These are phyloP conservation scores for Mucor sp. DNA, from an alignment of 371 early-diverging fungal genomes.

Conservation along the genomic window DNA sequence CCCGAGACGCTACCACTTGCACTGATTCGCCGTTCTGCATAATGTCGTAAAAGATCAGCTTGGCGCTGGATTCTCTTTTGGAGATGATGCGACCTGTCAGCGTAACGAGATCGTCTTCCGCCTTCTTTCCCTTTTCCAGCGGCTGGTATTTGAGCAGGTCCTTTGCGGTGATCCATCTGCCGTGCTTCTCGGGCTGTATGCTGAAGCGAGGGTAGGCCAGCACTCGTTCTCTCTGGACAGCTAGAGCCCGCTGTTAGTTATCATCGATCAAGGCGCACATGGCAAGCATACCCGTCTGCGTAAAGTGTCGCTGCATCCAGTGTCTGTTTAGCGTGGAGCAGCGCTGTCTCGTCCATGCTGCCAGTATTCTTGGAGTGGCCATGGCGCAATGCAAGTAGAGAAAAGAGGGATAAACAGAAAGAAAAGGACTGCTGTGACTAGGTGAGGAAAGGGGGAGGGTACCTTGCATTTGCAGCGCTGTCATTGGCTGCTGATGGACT, in stretches of 20 bases:
- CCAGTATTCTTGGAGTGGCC: neutral
- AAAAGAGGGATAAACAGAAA: neutral
- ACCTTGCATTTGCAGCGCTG: neutral
- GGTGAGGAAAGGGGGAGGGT: neutral
- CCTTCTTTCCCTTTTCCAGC: slow-evolving; percentile 38
- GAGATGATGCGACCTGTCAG: slow-evolving; percentile 63
- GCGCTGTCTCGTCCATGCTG: no score
- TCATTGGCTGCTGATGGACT: slow-evolving; percentile 5
- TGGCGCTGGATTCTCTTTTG: slow-evolving; percentile 73
- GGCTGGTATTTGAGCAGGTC: slow-evolving; percentile 22
- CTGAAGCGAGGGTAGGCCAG: slow-evolving; percentile 36
- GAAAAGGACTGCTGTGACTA: neutral
- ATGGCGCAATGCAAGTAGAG: neutral
- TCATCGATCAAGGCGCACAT: neutral
- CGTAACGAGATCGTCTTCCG: slow-evolving; percentile 29
- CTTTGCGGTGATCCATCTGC: slow-evolving; percentile 31
- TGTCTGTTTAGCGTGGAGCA: neutral
- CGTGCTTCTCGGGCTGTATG: slow-evolving; percentile 26
- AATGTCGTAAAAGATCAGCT: slow-evolving; percentile 76
- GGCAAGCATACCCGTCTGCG: neutral
- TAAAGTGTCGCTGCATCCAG: neutral
- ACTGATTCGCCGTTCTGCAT: slow-evolving; percentile 61
- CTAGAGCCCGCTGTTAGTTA: neutral
- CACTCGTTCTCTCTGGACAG: neutral
- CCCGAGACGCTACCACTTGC: slow-evolving; percentile 71